Base-by-base conservation (phyloP, 2,329 filamentous ascomycete species). In the Didymella segeticola region DNA sequence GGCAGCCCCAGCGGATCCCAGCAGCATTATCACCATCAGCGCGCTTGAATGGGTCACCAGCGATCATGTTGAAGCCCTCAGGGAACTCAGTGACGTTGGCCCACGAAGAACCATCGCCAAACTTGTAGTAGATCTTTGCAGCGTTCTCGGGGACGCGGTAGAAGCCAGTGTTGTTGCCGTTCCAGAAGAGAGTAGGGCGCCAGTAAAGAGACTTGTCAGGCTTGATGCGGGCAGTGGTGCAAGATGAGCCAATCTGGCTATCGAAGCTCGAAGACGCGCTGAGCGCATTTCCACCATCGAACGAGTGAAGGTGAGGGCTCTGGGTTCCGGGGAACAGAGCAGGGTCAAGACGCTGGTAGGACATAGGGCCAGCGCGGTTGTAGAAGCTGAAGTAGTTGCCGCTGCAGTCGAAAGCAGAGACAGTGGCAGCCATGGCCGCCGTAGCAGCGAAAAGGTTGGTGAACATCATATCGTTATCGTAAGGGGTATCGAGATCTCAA, bases 381-480 rank as follows among this genome's bases (percentile, higher is more conserved):
- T 70, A 75, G 55, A 75, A 72, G 57, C 64, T 68, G 63, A 75
- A 75, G 56, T 75, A 75, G 38, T 71, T 63, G n/a, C 73, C 73
- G 47, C 56, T 54, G 63, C 72, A 75, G 47, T 71, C 65, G 53
- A 72, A 71, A 6, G 68, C 72, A 19, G 66, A 61, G 30, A 62
- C 68, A 11, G 69, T 70, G 49, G 67, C 66, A 43, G 67, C 66
- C 45, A 74, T 53, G 30, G 57, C 63, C 47, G 68, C 72, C 39
- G 69, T 65, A 30, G 72, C 53, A 17, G 66, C 59, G 36, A 67
- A 31, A 22, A 69, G 26, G 53, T 62, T 69, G 51, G 60, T 58
- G 58, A 62, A 60, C 70, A 74, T 74, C 37, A 37, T 68, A 59
- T 47, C 46, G 57, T 48, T 51, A 49, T 55, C 23, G 11, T 43